Base-by-base conservation (phyloP, 768 basidiomycete genomes). In the Xerocomellus chrysenteron region DNA sequence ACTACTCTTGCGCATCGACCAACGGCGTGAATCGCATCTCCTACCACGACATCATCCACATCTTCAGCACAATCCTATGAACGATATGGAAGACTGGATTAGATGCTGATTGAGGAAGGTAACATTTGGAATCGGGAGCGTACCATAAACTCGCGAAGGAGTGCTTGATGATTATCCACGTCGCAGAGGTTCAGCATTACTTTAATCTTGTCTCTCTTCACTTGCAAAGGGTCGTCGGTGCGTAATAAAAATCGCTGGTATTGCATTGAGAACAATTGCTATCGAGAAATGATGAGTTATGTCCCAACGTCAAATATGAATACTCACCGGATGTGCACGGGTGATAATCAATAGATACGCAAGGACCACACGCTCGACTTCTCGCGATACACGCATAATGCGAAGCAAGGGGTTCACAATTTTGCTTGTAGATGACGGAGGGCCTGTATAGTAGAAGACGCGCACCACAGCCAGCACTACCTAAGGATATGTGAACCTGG, bases 111-210 rank as follows among this genome's bases (percentile, higher is more conserved):
- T 6, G 3, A 35, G 24, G 39, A 47, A 49, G 16, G 12, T 16
- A 16, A 35, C 16, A 35, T 17, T 40, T 30, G 58, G 19, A 26
- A 51, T 16, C 14, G 46, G 41, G 43, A 45, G 76, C 88, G 54
- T 55, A 96, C 95, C 58, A 89, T 84, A 61, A 97, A 86, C 67
- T 99, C 97, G 24, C 86, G 78, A 59, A 98, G 74, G 11, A 96
- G 80, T 0, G 80, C 75, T 41, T 84, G 79, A 53, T 87, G 84
- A 61, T 87, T 95, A 39, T 90, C 86, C 30, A 72, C 60, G 26
- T 78, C 83, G 48, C 88, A 77, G 9, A 98, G 65, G 21, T 77
- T 78, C n/a, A 87, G 74, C 50, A 99, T 73, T 5, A 94, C 75
- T 26, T 78, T 78, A 43, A 98, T 81, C 72, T 98, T 97, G 56